These are phyloP conservation scores for Gymnopus androsaceus DNA, from an alignment of 1,284 basidiomycete species.

Conservation along the genomic window DNA sequence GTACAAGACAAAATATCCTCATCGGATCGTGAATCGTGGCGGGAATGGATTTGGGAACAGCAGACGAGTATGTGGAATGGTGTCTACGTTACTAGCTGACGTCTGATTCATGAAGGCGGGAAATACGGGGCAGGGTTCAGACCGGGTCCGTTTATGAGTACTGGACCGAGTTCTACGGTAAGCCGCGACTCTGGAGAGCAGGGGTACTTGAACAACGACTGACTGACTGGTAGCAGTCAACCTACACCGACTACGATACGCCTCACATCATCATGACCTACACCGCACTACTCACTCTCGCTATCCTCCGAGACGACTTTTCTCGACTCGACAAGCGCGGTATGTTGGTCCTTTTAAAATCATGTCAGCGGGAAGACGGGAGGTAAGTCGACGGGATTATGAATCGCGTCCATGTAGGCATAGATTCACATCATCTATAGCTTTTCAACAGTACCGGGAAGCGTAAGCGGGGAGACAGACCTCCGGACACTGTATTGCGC, in stretches of 20 bases:
- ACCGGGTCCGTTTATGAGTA: slow-evolving; percentile 75
- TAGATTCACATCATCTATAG: slow-evolving; percentile 39
- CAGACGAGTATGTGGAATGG: slow-evolving; percentile 54
- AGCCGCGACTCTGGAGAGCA: no score
- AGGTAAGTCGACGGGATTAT: slow-evolving; percentile 65
- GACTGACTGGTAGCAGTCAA: slow-evolving; percentile 10
- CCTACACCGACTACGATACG: slow-evolving; percentile 40
- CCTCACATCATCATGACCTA: slow-evolving; percentile 94
- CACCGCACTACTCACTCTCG: slow-evolving; percentile 78
- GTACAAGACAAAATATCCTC: slow-evolving; percentile 50
- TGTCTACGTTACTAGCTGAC: not conserved
- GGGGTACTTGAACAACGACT: no score
- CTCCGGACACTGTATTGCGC: slow-evolving; percentile 89
- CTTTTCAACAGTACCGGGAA: slow-evolving; percentile 73
- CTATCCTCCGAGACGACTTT: slow-evolving; percentile 84
- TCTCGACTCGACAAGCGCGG: slow-evolving; percentile 64
- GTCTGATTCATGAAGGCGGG: slow-evolving; percentile 41
- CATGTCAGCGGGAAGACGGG: slow-evolving; percentile 79
- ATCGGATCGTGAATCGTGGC: slow-evolving; percentile 64
- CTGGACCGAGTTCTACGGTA: no score
- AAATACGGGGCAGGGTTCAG: slow-evolving; percentile 71
- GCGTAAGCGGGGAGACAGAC: slow-evolving; percentile 66
- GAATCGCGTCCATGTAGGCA: not conserved
- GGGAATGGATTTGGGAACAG: slow-evolving; percentile 86
- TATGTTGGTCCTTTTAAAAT: slow-evolving; percentile 60